A percentile compares a stretch with the other conserved stretches of the same genome.
phyloP scores from a whole-genome alignment of 78 protist genomes.

The Dictyostelium citrinum region DNA sequence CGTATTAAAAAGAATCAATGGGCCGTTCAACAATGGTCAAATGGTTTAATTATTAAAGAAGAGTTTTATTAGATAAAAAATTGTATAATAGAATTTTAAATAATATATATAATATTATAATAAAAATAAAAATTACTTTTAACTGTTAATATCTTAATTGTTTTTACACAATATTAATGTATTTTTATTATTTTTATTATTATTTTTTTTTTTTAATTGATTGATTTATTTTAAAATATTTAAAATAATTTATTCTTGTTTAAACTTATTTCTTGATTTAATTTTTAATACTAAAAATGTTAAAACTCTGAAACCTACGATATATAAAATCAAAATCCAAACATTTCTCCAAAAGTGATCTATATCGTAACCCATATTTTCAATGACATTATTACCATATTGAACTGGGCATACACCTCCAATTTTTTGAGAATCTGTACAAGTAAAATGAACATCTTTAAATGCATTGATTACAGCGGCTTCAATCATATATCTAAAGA shows the following conservation, averaged over 20 bases:
- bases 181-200: neutral
- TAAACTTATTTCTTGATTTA: constrained; percentile 28
- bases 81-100: no score
- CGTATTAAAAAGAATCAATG: neutral
- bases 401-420: constrained; percentile 53
- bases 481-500: constrained; percentile 45
- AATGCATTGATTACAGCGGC: constrained; percentile 49
- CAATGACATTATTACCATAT: constrained; percentile 47
- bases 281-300: constrained; percentile 34
- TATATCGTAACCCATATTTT: constrained; percentile 1
- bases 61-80: neutral
- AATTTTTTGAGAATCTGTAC: constrained; percentile 30
- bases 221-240: neutral
- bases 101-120: no score
- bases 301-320: constrained; percentile 23
- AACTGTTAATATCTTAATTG: no score
- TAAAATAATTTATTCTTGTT: neutral
- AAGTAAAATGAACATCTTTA: constrained; percentile 15
- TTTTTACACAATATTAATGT: neutral
- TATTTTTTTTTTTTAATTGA: neutral
- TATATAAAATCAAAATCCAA: constrained; percentile 13
- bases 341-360: constrained; percentile 57
- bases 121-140: neutral
- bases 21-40: constrained; percentile 23
- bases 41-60: constrained; percentile 11